These are phyloP conservation scores for Sordariomycetes sp. DNA, from an alignment of 2,329 filamentous ascomycete genomes.

Conservation along the genomic window DNA sequence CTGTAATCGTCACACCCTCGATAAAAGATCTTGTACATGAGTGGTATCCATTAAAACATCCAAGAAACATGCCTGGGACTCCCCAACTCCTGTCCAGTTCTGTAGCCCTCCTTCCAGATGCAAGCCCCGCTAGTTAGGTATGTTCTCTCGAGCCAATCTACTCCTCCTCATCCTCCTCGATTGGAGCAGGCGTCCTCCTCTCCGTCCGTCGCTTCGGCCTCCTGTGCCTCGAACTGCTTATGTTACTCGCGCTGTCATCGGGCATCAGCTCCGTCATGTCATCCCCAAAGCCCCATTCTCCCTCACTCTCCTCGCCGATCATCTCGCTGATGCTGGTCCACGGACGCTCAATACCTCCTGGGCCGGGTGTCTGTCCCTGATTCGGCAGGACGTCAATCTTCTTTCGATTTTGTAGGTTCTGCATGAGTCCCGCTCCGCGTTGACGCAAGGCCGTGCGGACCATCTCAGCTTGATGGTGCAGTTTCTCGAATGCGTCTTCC, in stretches of 20 bases:
- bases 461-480: conserved; percentile 77
- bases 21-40: no score
- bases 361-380: conserved; percentile 22
- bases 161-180: conserved; percentile 67
- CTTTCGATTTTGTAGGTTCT: conserved; percentile 50
- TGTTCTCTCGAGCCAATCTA: not conserved
- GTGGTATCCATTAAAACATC: no score
- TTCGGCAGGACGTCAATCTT: conserved; percentile 45
- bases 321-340: conserved; percentile 14
- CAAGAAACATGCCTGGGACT: no score
- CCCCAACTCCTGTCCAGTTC: no score
- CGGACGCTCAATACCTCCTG: conserved; percentile 33
- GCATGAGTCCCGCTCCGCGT: conserved; percentile 67
- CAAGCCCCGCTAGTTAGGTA: not conserved
- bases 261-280: conserved; percentile 59
- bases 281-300: conserved; percentile 45
- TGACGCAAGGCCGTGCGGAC: conserved; percentile 74
- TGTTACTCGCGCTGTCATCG: conserved; percentile 75
- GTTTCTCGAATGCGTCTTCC: conserved; percentile 84
- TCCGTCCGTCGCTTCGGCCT: conserved; percentile 60
- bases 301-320: conserved; percentile 26
- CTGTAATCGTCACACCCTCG: no score
- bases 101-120: no score
- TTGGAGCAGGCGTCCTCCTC: conserved; percentile 61
- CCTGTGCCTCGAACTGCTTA: conserved; percentile 60